Evolutionary conservation across 169 alveolate species (phyloP).

Genomic region (Babesia caballi): DNA sequence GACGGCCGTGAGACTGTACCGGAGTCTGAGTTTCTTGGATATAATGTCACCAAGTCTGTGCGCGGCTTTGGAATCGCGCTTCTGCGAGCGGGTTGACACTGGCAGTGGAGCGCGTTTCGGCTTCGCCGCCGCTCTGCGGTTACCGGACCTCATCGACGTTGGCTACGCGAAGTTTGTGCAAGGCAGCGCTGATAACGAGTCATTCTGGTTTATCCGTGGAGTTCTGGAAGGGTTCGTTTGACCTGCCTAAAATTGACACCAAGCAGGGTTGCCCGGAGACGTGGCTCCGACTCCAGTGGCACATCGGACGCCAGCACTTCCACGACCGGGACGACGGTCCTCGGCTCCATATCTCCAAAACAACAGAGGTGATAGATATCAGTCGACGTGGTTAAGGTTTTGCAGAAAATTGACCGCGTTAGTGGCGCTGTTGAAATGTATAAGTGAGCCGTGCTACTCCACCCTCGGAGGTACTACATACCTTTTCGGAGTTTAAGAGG

Average conservation of each 20-base stretch:
- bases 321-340: neutral
- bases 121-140: neutral
- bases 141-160: slow-evolving; percentile 3
- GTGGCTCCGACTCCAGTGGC: no score
- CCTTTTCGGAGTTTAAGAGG: neutral
- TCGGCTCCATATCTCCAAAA: neutral
- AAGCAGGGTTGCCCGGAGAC: no score
- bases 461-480: neutral
- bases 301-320: neutral
- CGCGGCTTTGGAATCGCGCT: slow-evolving; percentile 7
- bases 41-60: neutral
- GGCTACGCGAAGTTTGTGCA: slow-evolving; percentile 46
- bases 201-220: slow-evolving; percentile 6
- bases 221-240: neutral
- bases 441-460: slow-evolving; percentile 4
- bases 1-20: slow-evolving; percentile 25
- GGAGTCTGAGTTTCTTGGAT: slow-evolving; percentile 36
- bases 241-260: no score
- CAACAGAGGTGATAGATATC: neutral
- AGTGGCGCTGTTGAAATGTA: slow-evolving; percentile 12
- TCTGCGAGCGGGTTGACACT: neutral
- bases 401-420: slow-evolving; percentile 2
- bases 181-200: neutral
- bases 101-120: neutral
- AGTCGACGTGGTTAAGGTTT: neutral